A percentile compares a stretch with the other conserved stretches of the same genome.
Conservation (phyloP, 495 filamentous ascomycete genomes). For the Penicillium malachiteum region DNA sequence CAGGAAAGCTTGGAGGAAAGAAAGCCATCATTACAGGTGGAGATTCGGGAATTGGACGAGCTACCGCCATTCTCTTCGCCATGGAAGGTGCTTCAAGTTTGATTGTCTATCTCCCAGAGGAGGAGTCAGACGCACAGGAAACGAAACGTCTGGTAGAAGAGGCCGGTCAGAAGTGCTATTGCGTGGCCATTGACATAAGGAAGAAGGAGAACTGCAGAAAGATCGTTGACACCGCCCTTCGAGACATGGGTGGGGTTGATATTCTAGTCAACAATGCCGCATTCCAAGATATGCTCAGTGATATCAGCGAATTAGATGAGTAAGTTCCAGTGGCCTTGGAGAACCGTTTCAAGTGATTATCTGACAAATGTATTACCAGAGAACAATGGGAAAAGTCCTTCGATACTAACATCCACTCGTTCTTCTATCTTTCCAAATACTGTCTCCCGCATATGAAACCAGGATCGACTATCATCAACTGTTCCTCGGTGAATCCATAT, state of each 20-base stretch:
- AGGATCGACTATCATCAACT: conserved; percentile 83
- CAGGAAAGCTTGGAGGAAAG: conserved; percentile 73
- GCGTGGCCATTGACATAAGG: conserved; percentile 62
- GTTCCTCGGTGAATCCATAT: conserved; percentile 79
- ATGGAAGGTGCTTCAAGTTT: conserved; percentile 79
- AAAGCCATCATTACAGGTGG: conserved; percentile 81
- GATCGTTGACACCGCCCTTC: conserved; percentile 62
- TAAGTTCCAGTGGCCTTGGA: conserved; percentile 19
- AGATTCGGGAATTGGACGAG: conserved; percentile 81
- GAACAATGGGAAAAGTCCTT: conserved; percentile 78
- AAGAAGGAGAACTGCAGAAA: conserved; percentile 67
- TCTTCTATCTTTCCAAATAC: conserved; percentile 78
- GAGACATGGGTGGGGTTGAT: conserved; percentile 66
- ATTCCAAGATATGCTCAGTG: conserved; percentile 68
- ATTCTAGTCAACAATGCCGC: conserved; percentile 82
- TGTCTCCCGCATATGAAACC: conserved; percentile 69
- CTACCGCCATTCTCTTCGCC: conserved; percentile 75
- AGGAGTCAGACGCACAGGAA: conserved; percentile 75
- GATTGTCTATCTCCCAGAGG: conserved; percentile 72
- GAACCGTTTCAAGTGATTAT: background rate
- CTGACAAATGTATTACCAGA: conserved; percentile 27
- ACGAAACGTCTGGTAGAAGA: conserved; percentile 71
- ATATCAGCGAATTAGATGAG: conserved; percentile 73
- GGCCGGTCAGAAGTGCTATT: conserved; percentile 61
- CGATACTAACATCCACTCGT: conserved; percentile 73